A percentile compares a stretch with the other conserved stretches of the same genome.
These are phyloP conservation scores for Plasmodium gallinaceum DNA, from an alignment of 169 alveolate species.

Conservation along the genomic window DNA sequence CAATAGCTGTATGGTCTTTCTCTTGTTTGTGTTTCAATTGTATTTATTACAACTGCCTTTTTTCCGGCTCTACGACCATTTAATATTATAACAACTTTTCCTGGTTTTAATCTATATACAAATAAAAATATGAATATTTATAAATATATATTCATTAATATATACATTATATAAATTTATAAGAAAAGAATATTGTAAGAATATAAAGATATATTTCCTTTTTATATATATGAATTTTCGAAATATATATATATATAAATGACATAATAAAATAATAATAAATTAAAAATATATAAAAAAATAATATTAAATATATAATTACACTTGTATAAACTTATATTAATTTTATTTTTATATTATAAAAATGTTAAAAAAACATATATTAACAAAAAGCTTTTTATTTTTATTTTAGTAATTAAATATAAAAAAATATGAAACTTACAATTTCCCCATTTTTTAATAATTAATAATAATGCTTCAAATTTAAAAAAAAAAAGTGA, in stretches of 20 bases:
- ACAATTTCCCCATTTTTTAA: conserved; percentile 77
- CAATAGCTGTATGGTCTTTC: conserved; percentile 96
- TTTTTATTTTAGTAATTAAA: background rate
- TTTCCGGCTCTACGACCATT: conserved; percentile 99
- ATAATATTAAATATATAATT: background rate
- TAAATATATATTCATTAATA: background rate
- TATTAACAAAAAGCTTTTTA: background rate
- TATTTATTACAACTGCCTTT: conserved; percentile 97
- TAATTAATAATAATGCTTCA: background rate
- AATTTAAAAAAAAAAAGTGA: background rate
- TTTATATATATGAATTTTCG: background rate
- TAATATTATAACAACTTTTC: conserved; percentile 97
- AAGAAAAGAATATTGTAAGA: too few relatives aligned
- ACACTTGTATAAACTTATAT: background rate
- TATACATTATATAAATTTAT: background rate
- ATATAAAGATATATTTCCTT: too few relatives aligned
- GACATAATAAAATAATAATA: too few relatives aligned
- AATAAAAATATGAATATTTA: conserved; percentile 58
- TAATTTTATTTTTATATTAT: background rate
- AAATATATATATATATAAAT: background rate
- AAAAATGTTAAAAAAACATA: too few relatives aligned
- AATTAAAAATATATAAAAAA: background rate
- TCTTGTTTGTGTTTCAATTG: conserved; percentile 96
- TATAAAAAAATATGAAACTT: conserved; percentile 20
- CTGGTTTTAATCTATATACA: conserved; percentile 94